Percentiles rank a stretch among this genome's conserved stretches.
phyloP scores from a whole-genome alignment of 1,284 basidiomycete species.

The Ustilago tritici region DNA sequence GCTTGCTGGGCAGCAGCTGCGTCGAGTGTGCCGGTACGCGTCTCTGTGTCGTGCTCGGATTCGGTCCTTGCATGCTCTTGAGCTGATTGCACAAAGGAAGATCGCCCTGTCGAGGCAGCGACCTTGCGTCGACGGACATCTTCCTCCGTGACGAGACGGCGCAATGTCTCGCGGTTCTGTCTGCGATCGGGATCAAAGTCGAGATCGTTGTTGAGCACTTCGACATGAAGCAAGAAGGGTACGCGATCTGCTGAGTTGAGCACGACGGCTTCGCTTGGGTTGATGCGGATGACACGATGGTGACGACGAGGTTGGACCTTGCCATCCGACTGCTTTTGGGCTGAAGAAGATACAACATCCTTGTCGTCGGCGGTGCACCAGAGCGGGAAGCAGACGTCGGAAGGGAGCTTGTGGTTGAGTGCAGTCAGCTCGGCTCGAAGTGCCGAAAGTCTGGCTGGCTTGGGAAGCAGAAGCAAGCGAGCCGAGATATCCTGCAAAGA shows the following conservation, averaged over 20 bases:
- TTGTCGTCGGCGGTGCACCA: conserved; percentile 77
- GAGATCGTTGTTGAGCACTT: conserved; percentile 89
- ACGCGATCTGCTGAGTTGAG: conserved; percentile 97
- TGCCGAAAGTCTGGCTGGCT: conserved; percentile 92
- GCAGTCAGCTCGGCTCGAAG: conserved; percentile 94
- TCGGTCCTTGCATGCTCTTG: conserved; percentile 12
- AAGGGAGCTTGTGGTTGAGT: conserved; percentile 92
- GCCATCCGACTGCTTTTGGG: background rate
- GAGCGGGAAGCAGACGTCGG: conserved; percentile 92
- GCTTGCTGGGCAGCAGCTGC: conserved; percentile 1
- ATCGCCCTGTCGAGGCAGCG: conserved; percentile 23
- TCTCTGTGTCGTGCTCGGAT: conserved; percentile 16
- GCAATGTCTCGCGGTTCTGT: conserved; percentile 83
- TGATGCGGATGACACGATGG: conserved; percentile 95
- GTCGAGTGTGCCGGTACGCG: conserved; percentile 16
- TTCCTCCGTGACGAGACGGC: conserved; percentile 84
- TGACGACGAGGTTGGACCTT: conserved; percentile 73
- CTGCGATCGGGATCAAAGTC: conserved; percentile 90
- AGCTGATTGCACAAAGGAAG: conserved; percentile 31
- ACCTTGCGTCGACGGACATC: conserved; percentile 70
- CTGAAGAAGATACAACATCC: conserved; percentile 21
- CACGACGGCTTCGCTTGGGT: conserved; percentile 96
- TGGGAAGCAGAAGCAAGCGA: conserved; percentile 88
- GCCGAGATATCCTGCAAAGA: conserved; percentile 93
- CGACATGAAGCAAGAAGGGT: conserved; percentile 91